phyloP scores from a whole-genome alignment of 306 rosid species.

The Parietaria judaica region DNA sequence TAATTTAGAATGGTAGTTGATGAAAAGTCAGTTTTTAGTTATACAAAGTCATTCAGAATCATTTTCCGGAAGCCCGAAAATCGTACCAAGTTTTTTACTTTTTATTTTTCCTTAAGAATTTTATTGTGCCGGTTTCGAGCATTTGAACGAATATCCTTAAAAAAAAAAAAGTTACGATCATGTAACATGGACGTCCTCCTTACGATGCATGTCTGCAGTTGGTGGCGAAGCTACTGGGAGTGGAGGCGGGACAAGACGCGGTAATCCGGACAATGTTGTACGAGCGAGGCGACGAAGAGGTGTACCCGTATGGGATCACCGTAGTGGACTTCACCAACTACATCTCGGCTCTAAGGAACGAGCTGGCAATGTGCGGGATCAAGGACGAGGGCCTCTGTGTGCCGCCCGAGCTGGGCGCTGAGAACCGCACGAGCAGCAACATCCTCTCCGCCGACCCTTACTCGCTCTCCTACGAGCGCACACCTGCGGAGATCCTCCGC shows the following conservation, averaged over 20 bases:
- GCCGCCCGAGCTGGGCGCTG: background rate
- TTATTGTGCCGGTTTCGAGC: too few relatives aligned
- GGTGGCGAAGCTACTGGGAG: constrained; percentile 2
- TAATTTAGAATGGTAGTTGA: too few relatives aligned
- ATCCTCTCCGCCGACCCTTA: background rate
- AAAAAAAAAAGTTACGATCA: too few relatives aligned
- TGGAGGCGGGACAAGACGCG: constrained; percentile 8
- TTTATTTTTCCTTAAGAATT: too few relatives aligned
- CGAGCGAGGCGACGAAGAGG: background rate
- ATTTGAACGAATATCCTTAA: too few relatives aligned
- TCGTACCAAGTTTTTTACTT: too few relatives aligned
- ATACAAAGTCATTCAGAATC: too few relatives aligned
- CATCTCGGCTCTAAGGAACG: background rate
- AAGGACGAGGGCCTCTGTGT: background rate
- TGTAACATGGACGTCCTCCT: too few relatives aligned
- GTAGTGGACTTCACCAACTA: background rate
- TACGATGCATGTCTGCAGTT: background rate
- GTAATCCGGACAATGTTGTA: background rate
- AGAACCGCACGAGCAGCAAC: background rate
- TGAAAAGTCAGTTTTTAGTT: too few relatives aligned
- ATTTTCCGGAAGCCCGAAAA: too few relatives aligned
- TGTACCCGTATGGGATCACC: background rate
- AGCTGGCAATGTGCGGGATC: background rate
- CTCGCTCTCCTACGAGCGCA: background rate
- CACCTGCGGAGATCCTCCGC: background rate